Evolutionary conservation across 352 stramenopile genomes (phyloP), one percentile per base, ranked within the genome.

Genomic region (Phytophthora colocasiae): DNA sequence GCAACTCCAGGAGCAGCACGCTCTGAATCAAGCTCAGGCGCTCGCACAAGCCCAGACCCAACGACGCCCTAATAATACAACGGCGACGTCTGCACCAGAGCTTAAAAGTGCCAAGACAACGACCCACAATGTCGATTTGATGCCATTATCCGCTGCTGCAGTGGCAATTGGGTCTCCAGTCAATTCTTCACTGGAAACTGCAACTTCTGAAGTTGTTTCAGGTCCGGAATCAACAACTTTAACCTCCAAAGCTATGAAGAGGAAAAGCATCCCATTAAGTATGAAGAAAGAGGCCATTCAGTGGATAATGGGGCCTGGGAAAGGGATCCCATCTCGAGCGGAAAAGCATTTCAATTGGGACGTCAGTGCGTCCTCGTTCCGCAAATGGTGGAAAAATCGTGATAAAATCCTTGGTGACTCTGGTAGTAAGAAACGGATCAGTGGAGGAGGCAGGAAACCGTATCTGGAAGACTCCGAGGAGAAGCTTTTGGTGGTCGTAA

Each of bases 381-480:
- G 83, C 38, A 93, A 93, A 60, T 93, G 85, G 85, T 93, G 85
- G 85, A 91, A 92, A 58, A 93, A 91, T 64, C 83, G 83, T 43
- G 85, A 92, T 54, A 87, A 87, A 46, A 93, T 93, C 56, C 68
- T 93, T 60, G 76, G 76, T 54, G 83, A 91, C 56, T 85, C 76
- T 8, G 81, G 78, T 3, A 81, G 66, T 50, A 91, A 92, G 66
- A 93, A 91, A 65, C 83, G 83, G 19, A 88, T 93, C 55, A 78
- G 71, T 14, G 85, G 83, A 36, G 85, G 83, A 50, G 85, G 83
- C 15, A 75, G 85, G 29, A 92, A 93, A 47, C 85, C 85, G 19
- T 90, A 85, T 24, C 54, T 93, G 17, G 83, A 90, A 39, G 73
- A 87, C 48, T 69, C 73, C 14, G 85, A 93, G 47, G 85, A 93